Evolutionary conservation across 2,329 filamentous ascomycete species (phyloP).

Genomic region (Xylariales sp.): DNA sequence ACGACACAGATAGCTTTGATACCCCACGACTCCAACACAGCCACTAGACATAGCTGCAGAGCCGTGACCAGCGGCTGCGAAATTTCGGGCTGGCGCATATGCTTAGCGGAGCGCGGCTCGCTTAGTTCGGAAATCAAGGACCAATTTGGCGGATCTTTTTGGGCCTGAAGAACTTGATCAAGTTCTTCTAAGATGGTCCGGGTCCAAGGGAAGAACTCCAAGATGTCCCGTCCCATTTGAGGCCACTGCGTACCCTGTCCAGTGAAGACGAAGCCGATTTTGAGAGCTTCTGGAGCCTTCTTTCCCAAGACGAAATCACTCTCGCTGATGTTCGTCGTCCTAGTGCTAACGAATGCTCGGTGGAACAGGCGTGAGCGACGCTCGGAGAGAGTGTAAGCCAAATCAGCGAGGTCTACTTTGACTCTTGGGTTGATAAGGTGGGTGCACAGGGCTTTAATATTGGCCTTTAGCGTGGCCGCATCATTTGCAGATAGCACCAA

Average conservation of each 20-base stretch:
- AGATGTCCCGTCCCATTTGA: constrained; percentile 16
- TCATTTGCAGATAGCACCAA: constrained; percentile 21
- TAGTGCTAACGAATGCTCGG: constrained; percentile 17
- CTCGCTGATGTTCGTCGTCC: not conserved
- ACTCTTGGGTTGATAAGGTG: constrained; percentile 24
- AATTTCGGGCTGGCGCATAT: constrained; percentile 16
- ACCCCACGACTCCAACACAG: constrained; percentile 12
- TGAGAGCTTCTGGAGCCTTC: not conserved
- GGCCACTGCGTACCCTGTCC: constrained; percentile 22
- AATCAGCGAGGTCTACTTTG: constrained; percentile 15
- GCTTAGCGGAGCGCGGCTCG: constrained; percentile 8
- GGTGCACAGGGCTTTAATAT: constrained; percentile 15
- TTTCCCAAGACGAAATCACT: not conserved
- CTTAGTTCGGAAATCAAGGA: constrained; percentile 18
- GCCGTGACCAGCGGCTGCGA: constrained; percentile 17
- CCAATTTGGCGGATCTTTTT: constrained; percentile 15
- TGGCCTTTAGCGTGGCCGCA: constrained; percentile 15
- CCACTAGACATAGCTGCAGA: constrained; percentile 11
- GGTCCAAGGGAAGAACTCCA: constrained; percentile 8
- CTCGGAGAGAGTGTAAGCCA: constrained; percentile 26
- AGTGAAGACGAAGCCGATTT: constrained; percentile 16
- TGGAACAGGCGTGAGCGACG: constrained; percentile 16
- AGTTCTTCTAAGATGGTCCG: constrained; percentile 13
- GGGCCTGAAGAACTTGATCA: constrained; percentile 13
- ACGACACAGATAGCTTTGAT: constrained; percentile 9